Percentiles rank a stretch among this genome's conserved stretches.
These are phyloP conservation scores for Trichoderma hamatum DNA, from an alignment of 2,329 filamentous ascomycete species.

Conservation along the genomic window DNA sequence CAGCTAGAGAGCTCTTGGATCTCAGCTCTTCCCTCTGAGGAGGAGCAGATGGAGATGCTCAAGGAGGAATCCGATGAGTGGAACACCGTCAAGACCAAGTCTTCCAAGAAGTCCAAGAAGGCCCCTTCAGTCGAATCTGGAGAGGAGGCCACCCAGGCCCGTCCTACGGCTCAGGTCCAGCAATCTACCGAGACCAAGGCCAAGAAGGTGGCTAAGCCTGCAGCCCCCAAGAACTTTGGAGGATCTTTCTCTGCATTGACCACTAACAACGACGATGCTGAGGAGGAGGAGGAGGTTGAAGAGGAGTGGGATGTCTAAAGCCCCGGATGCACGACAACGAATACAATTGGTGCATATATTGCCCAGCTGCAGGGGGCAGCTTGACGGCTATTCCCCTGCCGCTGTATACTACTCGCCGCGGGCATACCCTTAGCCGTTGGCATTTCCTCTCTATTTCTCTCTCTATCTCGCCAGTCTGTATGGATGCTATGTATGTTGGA, in stretches of 20 bases:
- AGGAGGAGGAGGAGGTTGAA: constrained; percentile 49
- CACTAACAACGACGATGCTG: constrained; percentile 45
- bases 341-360: constrained; percentile 2
- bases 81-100: constrained; percentile 59
- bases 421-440: background rate
- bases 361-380: constrained; percentile 16
- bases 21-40: constrained; percentile 59
- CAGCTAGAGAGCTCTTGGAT: constrained; percentile 50
- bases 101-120: constrained; percentile 49
- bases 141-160: constrained; percentile 39
- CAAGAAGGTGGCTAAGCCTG: constrained; percentile 38
- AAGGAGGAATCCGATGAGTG: constrained; percentile 58
- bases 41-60: constrained; percentile 63
- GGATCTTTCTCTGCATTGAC: constrained; percentile 56
- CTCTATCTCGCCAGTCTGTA: background rate
- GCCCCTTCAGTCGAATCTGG: constrained; percentile 41
- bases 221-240: constrained; percentile 44
- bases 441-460: background rate
- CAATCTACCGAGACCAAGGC: constrained; percentile 34
- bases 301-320: constrained; percentile 57
- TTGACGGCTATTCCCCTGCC: background rate
- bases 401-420: constrained; percentile 21
- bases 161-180: constrained; percentile 39
- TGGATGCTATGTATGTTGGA: constrained; percentile 11
- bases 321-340: background rate